Conservation (phyloP, 768 basidiomycete genomes). For the Suillus bovinus region DNA sequence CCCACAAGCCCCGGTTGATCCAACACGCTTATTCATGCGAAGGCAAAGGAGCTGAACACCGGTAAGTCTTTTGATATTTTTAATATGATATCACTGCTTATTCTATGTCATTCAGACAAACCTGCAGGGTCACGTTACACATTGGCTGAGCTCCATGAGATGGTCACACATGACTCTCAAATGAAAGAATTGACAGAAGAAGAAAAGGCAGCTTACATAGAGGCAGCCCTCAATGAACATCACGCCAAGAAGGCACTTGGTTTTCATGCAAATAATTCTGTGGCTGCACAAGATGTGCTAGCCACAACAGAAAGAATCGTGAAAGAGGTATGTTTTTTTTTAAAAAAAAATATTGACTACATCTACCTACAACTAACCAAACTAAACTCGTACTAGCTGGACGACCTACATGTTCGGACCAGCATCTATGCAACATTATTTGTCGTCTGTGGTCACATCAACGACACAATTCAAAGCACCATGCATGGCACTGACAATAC, state of each 20-base stretch:
- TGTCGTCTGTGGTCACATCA: conserved; percentile 13
- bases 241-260: not conserved
- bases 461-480: conserved; percentile 9
- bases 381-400: not conserved
- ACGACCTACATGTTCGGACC: conserved; percentile 4
- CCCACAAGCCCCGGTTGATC: too few species aligned
- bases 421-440: conserved; percentile 9
- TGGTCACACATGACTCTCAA: not conserved
- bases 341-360: too few species aligned
- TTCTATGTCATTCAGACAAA: not conserved
- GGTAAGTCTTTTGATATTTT: not conserved
- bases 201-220: not conserved
- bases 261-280: conserved; percentile 2
- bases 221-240: conserved; percentile 1
- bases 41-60: not conserved
- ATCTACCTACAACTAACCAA: too few species aligned
- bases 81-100: too few species aligned
- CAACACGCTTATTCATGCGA: not conserved
- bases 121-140: not conserved
- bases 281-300: not conserved
- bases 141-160: not conserved
- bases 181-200: not conserved
- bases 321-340: conserved; percentile 1
- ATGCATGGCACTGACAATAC: conserved; percentile 11
- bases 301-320: not conserved